Conservation (phyloP, 768 basidiomycete species). For the Pulveroboletus sp. region DNA sequence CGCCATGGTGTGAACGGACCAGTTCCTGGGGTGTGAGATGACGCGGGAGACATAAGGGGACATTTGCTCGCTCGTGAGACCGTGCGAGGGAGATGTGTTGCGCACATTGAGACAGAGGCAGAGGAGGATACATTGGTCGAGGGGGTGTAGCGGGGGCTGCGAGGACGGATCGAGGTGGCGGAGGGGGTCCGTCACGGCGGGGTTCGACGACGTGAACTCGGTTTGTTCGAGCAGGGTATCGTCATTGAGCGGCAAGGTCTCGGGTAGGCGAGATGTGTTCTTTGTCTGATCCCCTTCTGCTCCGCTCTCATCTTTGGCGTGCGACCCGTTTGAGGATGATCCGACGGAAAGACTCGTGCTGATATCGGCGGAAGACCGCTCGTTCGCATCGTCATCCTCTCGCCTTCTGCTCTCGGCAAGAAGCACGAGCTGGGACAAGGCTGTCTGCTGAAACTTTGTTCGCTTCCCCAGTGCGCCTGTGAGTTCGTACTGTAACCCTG, state of each 20-base stretch:
- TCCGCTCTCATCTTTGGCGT: constrained; percentile 4
- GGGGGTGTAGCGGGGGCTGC: constrained; percentile 85
- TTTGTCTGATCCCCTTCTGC: not conserved
- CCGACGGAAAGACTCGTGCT: not conserved
- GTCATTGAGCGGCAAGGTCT: constrained; percentile 83
- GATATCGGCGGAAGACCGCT: constrained; percentile 6
- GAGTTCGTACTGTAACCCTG: constrained; percentile 81
- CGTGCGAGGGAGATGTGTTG: constrained; percentile 86
- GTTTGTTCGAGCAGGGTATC: constrained; percentile 96
- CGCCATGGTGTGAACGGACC: constrained; percentile 96
- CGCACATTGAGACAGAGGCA: constrained; percentile 86
- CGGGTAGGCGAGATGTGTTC: constrained; percentile 48
- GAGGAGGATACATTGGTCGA: constrained; percentile 92
- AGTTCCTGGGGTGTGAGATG: constrained; percentile 85
- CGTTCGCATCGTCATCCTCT: constrained; percentile 16
- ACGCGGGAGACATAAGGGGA: constrained; percentile 87
- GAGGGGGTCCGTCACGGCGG: constrained; percentile 48
- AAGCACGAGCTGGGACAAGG: constrained; percentile 86
- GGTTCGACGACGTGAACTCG: constrained; percentile 74
- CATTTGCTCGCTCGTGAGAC: constrained; percentile 91
- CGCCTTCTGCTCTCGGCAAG: constrained; percentile 79
- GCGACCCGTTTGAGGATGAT: constrained; percentile 8
- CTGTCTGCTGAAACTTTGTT: constrained; percentile 87
- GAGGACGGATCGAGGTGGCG: constrained; percentile 73
- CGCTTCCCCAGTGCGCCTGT: constrained; percentile 91